Percentiles rank a stretch among this genome's conserved stretches.
Conservation (phyloP, 441 rosid species). For the Hypseocharis bilobata region DNA sequence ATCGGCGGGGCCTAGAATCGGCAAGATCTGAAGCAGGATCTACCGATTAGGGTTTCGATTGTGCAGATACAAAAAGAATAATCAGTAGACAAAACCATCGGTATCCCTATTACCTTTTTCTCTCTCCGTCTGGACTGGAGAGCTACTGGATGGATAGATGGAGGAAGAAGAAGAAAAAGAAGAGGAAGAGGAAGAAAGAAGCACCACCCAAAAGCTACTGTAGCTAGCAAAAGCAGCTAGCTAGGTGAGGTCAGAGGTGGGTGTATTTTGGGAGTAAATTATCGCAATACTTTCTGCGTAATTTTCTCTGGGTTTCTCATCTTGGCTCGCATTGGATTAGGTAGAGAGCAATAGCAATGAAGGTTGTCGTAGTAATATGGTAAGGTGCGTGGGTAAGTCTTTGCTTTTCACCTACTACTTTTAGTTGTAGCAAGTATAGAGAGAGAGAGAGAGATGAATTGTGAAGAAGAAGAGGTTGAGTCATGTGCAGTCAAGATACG, state of each 20-base stretch:
- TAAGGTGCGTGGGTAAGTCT: constrained; percentile 19
- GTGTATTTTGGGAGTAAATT: neutral
- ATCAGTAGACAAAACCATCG: constrained; percentile 19
- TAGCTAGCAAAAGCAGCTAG: too few relatives aligned
- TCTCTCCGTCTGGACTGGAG: neutral
- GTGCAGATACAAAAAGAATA: constrained; percentile 1
- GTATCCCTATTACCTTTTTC: constrained; percentile 16
- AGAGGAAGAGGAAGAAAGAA: neutral
- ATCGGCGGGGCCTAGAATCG: neutral
- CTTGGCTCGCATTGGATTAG: constrained; percentile 32
- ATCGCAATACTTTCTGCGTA: neutral
- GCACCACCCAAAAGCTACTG: constrained; percentile 1
- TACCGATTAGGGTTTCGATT: constrained; percentile 5
- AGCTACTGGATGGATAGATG: neutral
- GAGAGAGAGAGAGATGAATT: constrained; percentile 21
- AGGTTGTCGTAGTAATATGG: constrained; percentile 28
- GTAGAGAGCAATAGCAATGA: constrained; percentile 25
- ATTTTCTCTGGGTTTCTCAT: constrained; percentile 3
- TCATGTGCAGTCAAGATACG: constrained; percentile 29
- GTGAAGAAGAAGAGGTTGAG: constrained; percentile 10
- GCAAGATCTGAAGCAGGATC: constrained; percentile 31
- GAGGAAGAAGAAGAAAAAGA: neutral
- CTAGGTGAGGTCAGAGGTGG: too few relatives aligned
- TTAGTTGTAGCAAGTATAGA: neutral
- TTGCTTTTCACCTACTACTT: constrained; percentile 55